Percentiles rank a stretch among this genome's conserved stretches.
phyloP scores from a whole-genome alignment of 176 grass and related monocot species.

The Carex scoparia region DNA sequence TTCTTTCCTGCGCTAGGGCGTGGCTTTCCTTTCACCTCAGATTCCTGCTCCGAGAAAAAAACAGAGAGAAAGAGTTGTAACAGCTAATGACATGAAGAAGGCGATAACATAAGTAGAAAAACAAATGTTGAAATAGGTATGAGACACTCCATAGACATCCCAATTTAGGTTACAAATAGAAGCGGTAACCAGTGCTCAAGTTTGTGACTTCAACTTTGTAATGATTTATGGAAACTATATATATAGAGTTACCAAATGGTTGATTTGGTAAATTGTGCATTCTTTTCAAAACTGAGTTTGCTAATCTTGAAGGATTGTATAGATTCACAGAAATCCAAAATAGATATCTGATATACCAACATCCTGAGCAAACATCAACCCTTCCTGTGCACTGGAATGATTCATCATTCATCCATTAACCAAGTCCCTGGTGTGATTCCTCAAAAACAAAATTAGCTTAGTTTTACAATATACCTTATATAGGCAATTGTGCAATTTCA shows the following conservation, averaged over 20 bases:
- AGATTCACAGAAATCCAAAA: neutral
- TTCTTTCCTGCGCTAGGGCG: slow-evolving; percentile 56
- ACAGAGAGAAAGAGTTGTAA: neutral
- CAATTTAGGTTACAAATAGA: neutral
- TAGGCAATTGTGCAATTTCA: neutral
- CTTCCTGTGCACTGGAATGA: neutral
- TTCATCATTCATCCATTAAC: neutral
- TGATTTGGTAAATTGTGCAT: neutral
- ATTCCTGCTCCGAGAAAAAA: slow-evolving; percentile 45
- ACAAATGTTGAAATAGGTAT: neutral
- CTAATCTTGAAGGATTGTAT: neutral
- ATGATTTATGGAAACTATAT: no score
- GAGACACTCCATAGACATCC: neutral
- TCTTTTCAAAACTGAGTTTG: neutral
- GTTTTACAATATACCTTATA: neutral
- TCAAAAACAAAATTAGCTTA: neutral
- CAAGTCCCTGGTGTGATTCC: neutral
- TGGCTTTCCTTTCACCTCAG: slow-evolving; percentile 93
- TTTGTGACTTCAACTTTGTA: neutral
- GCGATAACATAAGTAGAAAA: neutral
- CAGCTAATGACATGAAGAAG: neutral
- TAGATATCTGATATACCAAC: neutral
- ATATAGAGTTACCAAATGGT: neutral
- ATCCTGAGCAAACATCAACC: neutral
- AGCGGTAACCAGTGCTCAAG: neutral